Conservation (phyloP, 352 stramenopile genomes). For the Proteromonas lacertae region DNA sequence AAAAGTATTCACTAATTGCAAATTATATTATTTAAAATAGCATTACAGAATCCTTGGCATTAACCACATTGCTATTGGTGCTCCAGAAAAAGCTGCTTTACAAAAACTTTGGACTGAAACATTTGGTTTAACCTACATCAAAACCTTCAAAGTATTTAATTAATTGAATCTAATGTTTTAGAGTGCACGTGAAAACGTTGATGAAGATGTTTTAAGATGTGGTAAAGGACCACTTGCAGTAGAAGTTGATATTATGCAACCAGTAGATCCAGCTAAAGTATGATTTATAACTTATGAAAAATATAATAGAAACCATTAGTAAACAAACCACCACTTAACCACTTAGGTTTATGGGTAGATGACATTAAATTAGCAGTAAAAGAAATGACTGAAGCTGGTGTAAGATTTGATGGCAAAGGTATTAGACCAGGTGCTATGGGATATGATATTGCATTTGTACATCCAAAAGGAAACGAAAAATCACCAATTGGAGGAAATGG, state of each 20-base stretch:
- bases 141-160: conserved; percentile 1
- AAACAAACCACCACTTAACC: conserved; percentile 74
- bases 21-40: no score
- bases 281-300: neutral
- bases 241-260: conserved; percentile 93
- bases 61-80: no score
- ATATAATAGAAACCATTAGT: conserved; percentile 8
- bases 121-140: no score
- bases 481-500: conserved; percentile 51
- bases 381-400: conserved; percentile 39
- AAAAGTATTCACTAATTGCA: no score
- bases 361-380: conserved; percentile 50
- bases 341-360: conserved; percentile 89
- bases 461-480: conserved; percentile 75
- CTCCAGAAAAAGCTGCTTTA: no score
- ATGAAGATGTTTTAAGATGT: conserved; percentile 78
- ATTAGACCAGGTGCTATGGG: conserved; percentile 80
- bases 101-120: no score
- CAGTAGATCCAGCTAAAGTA: conserved; percentile 47
- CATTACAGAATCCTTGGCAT: no score
- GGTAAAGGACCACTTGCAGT: conserved; percentile 52
- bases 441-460: conserved; percentile 86
- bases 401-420: conserved; percentile 77
- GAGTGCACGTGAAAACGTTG: conserved; percentile 73
- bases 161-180: neutral